Conservation (phyloP, 2,329 filamentous ascomycete genomes). For the Arthrobotrys sinensis region DNA sequence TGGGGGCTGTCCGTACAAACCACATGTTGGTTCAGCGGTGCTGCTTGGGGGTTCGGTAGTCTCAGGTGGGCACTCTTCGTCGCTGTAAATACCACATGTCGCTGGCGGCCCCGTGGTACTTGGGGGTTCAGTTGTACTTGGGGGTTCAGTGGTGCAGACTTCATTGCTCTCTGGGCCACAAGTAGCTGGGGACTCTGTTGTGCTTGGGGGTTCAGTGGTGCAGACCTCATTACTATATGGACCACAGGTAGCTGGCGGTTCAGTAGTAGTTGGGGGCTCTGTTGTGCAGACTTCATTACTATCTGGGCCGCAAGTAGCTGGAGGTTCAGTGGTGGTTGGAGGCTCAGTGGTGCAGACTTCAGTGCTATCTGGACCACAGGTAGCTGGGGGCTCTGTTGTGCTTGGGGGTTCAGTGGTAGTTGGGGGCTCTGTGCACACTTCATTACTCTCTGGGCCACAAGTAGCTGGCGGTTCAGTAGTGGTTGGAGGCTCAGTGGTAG, state of each 20-base stretch:
- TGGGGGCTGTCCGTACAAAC: constrained; percentile 12
- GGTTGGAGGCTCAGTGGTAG: not conserved
- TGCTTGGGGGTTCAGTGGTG: not conserved
- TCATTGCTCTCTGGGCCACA: not conserved
- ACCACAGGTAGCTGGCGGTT: not conserved
- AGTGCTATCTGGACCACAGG: not conserved
- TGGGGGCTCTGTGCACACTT: not conserved
- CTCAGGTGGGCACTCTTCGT: not conserved
- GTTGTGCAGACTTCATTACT: not conserved
- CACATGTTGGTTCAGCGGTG: constrained; percentile 9
- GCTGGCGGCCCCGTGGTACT: not conserved
- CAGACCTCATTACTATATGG: not conserved
- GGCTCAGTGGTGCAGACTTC: not conserved
- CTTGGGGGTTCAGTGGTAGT: constrained; percentile 6
- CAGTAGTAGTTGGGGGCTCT: not conserved
- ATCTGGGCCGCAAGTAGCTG: not conserved
- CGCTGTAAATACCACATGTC: not conserved
- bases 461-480: not conserved
- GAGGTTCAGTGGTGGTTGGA: not conserved
- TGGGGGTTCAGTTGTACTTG: constrained; percentile 7
- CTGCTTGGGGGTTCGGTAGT: constrained; percentile 4
- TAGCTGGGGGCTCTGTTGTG: not conserved
- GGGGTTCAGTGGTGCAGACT: not conserved
- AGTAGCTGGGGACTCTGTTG: not conserved
- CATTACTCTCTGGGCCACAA: not conserved